Evolutionary conservation across 495 filamentous ascomycete species (phyloP).

Genomic region (Ramalina intermedia): DNA sequence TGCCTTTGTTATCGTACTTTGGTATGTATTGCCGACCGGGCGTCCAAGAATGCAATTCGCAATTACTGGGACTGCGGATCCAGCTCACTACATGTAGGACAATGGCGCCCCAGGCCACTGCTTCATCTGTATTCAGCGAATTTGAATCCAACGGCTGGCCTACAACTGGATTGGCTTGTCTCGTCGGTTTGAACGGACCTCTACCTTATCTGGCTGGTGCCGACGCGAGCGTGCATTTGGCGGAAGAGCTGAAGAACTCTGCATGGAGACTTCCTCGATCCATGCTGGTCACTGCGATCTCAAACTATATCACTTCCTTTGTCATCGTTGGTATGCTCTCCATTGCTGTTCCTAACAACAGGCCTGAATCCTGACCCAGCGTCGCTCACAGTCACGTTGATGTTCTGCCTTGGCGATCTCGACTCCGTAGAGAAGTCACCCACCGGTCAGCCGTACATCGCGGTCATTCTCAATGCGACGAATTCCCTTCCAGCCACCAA

Average conservation of each 20-base stretch:
- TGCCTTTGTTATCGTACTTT: slow-evolving; percentile 43
- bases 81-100: slow-evolving; percentile 15
- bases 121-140: slow-evolving; percentile 39
- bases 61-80: background rate
- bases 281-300: slow-evolving; percentile 20
- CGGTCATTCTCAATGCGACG: slow-evolving; percentile 24
- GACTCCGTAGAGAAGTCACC: slow-evolving; percentile 11
- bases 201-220: slow-evolving; percentile 22
- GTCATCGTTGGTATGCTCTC: slow-evolving; percentile 22
- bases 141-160: slow-evolving; percentile 42
- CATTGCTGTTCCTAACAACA: slow-evolving; percentile 8
- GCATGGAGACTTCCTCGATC: slow-evolving; percentile 25
- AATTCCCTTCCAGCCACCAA: slow-evolving; percentile 15
- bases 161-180: slow-evolving; percentile 34
- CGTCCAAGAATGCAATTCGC: background rate
- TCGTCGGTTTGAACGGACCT: slow-evolving; percentile 40
- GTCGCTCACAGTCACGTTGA: slow-evolving; percentile 10
- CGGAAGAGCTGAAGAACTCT: slow-evolving; percentile 28
- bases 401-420: slow-evolving; percentile 25
- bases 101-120: slow-evolving; percentile 31
- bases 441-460: slow-evolving; percentile 25
- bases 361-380: background rate
- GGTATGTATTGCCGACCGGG: slow-evolving; percentile 11
- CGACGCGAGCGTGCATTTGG: slow-evolving; percentile 28
- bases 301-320: slow-evolving; percentile 27